Evolutionary conservation across 1,284 basidiomycete species (phyloP).

Genomic region (Marasmius sp.): DNA sequence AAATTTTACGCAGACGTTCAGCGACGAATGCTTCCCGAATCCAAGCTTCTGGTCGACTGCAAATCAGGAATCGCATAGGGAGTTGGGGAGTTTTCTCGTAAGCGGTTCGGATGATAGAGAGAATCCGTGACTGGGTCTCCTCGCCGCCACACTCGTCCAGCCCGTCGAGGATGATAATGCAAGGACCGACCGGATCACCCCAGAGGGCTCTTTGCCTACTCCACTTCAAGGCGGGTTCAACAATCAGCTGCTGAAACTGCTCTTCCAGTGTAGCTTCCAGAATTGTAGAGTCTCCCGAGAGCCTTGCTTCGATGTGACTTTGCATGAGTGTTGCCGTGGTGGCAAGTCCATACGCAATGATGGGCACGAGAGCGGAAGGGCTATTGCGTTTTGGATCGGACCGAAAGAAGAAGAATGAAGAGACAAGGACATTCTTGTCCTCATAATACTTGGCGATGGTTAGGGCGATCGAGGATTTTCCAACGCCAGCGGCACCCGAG

Average conservation of each 20-base stretch:
- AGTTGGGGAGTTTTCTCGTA: slow-evolving; percentile 1
- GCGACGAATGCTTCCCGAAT: slow-evolving; percentile 14
- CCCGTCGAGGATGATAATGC: too few relatives aligned
- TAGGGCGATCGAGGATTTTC: slow-evolving; percentile 20
- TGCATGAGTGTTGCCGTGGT: not conserved
- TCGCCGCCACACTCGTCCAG: too few relatives aligned
- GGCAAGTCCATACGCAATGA: not conserved
- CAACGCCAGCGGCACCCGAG: slow-evolving; percentile 15
- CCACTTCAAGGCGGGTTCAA: too few relatives aligned
- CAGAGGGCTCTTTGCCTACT: too few relatives aligned
- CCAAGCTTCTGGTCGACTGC: slow-evolving; percentile 18
- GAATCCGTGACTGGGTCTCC: not conserved
- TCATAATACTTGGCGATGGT: slow-evolving; percentile 13
- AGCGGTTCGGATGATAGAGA: not conserved
- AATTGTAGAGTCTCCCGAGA: not conserved
- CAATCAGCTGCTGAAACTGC: slow-evolving; percentile 2
- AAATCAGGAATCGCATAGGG: slow-evolving; percentile 17
- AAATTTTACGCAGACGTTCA: not conserved
- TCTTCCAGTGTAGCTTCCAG: not conserved
- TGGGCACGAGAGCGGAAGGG: not conserved
- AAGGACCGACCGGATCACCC: too few relatives aligned
- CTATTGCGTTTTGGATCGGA: not conserved
- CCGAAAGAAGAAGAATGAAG: slow-evolving; percentile 18
- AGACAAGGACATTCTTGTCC: not conserved
- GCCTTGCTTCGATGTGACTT: not conserved